phyloP scores from a whole-genome alignment of 768 basidiomycete species.

The Clitopilus hobsonii region DNA sequence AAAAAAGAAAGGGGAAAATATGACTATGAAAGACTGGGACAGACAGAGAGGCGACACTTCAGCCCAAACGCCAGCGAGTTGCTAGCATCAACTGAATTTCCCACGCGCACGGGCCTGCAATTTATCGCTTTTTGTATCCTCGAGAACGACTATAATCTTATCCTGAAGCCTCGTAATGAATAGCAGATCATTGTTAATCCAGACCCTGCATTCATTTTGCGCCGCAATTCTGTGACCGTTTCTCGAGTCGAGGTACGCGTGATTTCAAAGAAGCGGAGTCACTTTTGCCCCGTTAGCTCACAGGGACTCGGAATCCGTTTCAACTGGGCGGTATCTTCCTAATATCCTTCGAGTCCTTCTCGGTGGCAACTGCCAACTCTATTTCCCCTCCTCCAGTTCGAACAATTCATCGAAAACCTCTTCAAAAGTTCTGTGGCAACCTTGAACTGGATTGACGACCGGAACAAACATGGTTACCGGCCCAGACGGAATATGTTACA shows the following conservation, averaged over 20 bases:
- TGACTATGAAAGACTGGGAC: constrained; percentile 8
- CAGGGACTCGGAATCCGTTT: neutral
- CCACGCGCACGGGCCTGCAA: constrained; percentile 15
- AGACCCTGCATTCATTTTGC: neutral
- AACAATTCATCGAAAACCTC: neutral
- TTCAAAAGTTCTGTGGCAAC: too few relatives aligned
- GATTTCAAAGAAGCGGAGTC: neutral
- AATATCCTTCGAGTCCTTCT: too few relatives aligned
- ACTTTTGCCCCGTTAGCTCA: too few relatives aligned
- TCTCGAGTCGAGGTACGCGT: neutral
- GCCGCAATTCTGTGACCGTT: neutral
- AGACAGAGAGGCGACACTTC: neutral
- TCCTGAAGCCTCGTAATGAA: too few relatives aligned
- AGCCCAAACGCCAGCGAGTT: neutral
- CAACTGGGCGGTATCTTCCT: too few relatives aligned
- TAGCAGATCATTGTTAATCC: neutral
- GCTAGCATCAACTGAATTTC: neutral
- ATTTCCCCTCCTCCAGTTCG: neutral
- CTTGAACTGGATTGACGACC: neutral
- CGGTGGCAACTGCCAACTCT: neutral
- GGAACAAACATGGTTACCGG: neutral
- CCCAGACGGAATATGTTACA: neutral
- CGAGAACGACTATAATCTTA: too few relatives aligned
- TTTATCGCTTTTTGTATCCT: too few relatives aligned
- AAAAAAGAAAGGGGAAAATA: constrained; percentile 13